A percentile compares a stretch with the other conserved stretches of the same genome.
These are phyloP conservation scores for Pseudogymnoascus sp. DNA, from an alignment of 2,329 filamentous ascomycete species.

Conservation along the genomic window DNA sequence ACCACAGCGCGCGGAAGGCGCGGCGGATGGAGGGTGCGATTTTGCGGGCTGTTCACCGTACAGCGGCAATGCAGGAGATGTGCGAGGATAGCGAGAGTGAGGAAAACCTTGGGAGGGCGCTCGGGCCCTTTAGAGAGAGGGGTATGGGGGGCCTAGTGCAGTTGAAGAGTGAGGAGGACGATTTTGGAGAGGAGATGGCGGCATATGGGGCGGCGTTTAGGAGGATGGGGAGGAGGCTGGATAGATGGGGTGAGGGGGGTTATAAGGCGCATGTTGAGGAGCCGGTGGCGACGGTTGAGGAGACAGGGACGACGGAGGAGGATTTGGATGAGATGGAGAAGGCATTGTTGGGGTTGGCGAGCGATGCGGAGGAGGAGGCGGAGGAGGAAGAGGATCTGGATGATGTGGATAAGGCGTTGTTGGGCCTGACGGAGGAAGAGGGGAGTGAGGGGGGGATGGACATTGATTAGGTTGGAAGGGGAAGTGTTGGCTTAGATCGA, in stretches of 20 bases:
- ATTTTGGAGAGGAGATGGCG: constrained; percentile 67
- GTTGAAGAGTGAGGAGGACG: constrained; percentile 53
- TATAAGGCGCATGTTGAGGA: constrained; percentile 20
- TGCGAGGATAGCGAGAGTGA: constrained; percentile 58
- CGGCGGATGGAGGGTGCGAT: constrained; percentile 59
- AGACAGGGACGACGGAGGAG: constrained; percentile 29
- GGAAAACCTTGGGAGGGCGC: constrained; percentile 29
- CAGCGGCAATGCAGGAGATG: constrained; percentile 45
- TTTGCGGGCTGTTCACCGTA: constrained; percentile 55
- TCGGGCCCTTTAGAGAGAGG: constrained; percentile 40
- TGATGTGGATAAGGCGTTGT: constrained; percentile 35
- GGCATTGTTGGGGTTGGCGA: constrained; percentile 40
- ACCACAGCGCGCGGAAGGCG: constrained; percentile 52
- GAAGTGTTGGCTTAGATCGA: neutral
- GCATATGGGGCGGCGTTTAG: constrained; percentile 58
- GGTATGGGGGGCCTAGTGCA: constrained; percentile 58
- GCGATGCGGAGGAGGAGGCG: constrained; percentile 34
- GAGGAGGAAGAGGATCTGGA: constrained; percentile 37
- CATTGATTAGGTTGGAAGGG: constrained; percentile 16
- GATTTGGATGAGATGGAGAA: constrained; percentile 48
- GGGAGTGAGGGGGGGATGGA: constrained; percentile 25
- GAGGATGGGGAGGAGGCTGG: constrained; percentile 54
- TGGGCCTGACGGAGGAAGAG: constrained; percentile 27
- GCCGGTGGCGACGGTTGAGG: constrained; percentile 28
- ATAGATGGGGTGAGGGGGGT: constrained; percentile 50